Base-by-base conservation (phyloP, 768 basidiomycete genomes). In the Leccinum incarnatum region DNA sequence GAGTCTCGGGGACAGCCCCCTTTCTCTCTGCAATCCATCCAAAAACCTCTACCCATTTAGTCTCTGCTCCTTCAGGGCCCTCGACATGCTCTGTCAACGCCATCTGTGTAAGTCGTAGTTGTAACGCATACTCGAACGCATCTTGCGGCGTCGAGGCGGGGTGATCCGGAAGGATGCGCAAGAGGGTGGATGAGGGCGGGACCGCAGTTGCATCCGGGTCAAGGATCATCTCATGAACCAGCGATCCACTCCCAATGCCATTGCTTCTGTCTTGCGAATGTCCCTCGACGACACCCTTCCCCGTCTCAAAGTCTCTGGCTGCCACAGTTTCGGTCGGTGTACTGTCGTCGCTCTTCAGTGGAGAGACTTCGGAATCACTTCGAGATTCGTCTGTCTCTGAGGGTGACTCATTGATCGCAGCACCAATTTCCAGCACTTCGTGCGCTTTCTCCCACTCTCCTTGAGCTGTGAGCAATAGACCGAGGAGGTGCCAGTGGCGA, bases 401-500 rank as follows among this genome's bases (percentile, higher is more conserved):
- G 1, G 59, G 23, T 4, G 76, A 72, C 63, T 85, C 84, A 7
- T 80, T 79, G 25, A 89, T 68, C 3, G 73, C 82, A 2, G 88
- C 81, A 25, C 91, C 95, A n/a, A 85, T 78, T 54, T 94, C 91
- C 40, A 95, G 72, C 4, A 95, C 85, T 59, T 85, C 85, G 32
- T 76, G 76, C 0, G 95, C 93, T 11, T 87, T 89, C 34, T 74
- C 74, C 91, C 92, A 93, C 63, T 93, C 86, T 61, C 89, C 91
- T 29, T 79, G 76, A 9, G 89, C 87, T 0, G 86, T 85, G n/a
- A 95, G 78, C 11, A 96, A 72, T 5, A 98, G 75, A 0, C 90
- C 93, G 0, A 98, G 79, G 15, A 98, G 81, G 73, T 98, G 96
- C 95, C 95, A 98, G 54, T 90, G 88, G 45, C 91, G 81, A 25